Evolutionary conservation across 495 filamentous ascomycete genomes (phyloP).

Genomic region (Chaetomium cochliodes): DNA sequence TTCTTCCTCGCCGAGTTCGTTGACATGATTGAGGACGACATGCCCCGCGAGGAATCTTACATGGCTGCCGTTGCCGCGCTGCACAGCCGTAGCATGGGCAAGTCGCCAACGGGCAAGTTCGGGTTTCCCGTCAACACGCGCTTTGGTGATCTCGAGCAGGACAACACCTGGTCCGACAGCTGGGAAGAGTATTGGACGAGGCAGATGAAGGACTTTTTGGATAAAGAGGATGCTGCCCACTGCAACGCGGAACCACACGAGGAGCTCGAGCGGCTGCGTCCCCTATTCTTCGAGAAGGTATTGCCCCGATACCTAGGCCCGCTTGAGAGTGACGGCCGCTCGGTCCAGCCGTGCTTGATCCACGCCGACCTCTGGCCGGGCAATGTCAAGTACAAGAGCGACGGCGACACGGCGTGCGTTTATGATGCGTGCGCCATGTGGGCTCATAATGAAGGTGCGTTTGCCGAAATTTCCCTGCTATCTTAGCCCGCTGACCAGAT

Average conservation of each 20-base stretch:
- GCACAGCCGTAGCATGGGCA: slow-evolving; percentile 39
- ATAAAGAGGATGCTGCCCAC: slow-evolving; percentile 22
- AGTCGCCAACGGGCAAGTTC: slow-evolving; percentile 50
- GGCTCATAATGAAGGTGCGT: slow-evolving; percentile 48
- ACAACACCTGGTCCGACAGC: slow-evolving; percentile 42
- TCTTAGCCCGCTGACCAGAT: neutral
- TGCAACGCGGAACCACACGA: slow-evolving; percentile 17
- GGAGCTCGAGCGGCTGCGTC: slow-evolving; percentile 21
- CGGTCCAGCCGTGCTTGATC: slow-evolving; percentile 44
- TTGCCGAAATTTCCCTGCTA: neutral
- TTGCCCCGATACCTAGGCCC: slow-evolving; percentile 41
- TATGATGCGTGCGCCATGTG: slow-evolving; percentile 50
- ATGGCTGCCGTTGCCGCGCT: slow-evolving; percentile 42
- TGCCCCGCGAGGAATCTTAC: slow-evolving; percentile 24
- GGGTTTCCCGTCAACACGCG: slow-evolving; percentile 52
- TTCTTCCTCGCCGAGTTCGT: slow-evolving; percentile 30
- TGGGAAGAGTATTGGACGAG: slow-evolving; percentile 47
- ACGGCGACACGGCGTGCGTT: slow-evolving; percentile 38
- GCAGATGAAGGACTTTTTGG: slow-evolving; percentile 29
- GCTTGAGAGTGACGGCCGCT: slow-evolving; percentile 43
- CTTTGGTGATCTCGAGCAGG: slow-evolving; percentile 44
- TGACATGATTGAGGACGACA: slow-evolving; percentile 32
- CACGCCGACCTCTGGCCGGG: slow-evolving; percentile 51
- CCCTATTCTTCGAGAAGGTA: slow-evolving; percentile 36
- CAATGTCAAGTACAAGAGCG: slow-evolving; percentile 41